Evolutionary conservation across 2,329 filamentous ascomycete genomes (phyloP), one percentile per base, ranked within the genome.

Genomic region (Septoria petroselini): DNA sequence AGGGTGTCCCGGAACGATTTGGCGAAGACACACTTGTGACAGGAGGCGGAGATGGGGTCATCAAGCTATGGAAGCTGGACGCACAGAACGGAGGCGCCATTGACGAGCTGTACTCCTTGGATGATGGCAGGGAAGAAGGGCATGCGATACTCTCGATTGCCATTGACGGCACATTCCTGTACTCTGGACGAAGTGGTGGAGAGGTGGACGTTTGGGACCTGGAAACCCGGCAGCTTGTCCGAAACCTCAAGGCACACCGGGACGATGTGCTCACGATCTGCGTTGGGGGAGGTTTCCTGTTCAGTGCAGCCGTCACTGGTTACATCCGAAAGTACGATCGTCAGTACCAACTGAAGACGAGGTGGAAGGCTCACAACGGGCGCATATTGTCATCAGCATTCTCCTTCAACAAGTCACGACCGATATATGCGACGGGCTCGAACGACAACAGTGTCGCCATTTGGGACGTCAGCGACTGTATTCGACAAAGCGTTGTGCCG

Each of bases 171-270:
- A 91, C 90, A 0, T 94, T 98, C 58, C 76, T 98, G 3, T 98
- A 97, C 65, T 88, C 87, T 52, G 93, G 93, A 39, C 86, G 94
- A 60, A 80, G 90, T 1, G 84, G 88, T 31, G 94, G 93, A 17
- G 81, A 95, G 42, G 82, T 98, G 52, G 91, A 97, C 66, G 81
- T 98, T 8, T 98, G 94, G 91, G 94, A 98, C 66, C 77, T 98
- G 11, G 91, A 97, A 65, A 97, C 93, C 0, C 84, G 86, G 46
- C 93, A 98, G 70, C 84, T 93, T 41, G 78, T 98, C 37, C 80
- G 93, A 50, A 90, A 88, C 14, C 85, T 98, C 64, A 90, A 86
- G 64, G 83, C 85, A 1, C 86, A 90, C 60, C 81, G 81, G 27
- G 84, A 84, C 35, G 89, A 97, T 66, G 81, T 97, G 41, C 89